Evolutionary conservation across 177 flowering plant species (phyloP).

Genomic region (Vitis hybrid): DNA sequence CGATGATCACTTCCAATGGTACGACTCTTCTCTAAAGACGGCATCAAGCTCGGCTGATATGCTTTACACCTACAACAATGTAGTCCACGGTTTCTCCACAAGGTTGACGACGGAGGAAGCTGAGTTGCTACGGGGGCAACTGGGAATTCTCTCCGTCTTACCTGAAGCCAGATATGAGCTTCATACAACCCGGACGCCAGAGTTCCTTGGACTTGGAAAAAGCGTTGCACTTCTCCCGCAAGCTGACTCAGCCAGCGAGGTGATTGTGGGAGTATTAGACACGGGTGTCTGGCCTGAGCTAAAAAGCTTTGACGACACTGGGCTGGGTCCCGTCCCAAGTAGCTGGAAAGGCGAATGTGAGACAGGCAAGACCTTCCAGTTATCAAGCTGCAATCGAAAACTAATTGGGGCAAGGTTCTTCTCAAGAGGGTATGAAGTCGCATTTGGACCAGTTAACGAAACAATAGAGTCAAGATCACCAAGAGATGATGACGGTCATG

Average conservation of each 20-base stretch:
- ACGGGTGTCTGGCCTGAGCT: conserved; percentile 71
- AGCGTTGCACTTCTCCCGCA: conserved; percentile 31
- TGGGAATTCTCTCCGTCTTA: conserved; percentile 52
- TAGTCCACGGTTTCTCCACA: conserved; percentile 73
- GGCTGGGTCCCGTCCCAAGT: conserved; percentile 46
- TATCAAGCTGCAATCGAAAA: conserved; percentile 49
- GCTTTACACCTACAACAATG: conserved; percentile 55
- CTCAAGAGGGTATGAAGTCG: conserved; percentile 49
- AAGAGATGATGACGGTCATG: conserved; percentile 74
- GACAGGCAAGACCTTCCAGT: conserved; percentile 32
- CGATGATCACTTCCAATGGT: conserved; percentile 53
- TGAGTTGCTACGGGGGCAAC: conserved; percentile 21
- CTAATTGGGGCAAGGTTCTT: conserved; percentile 61
- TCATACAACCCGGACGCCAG: conserved; percentile 73
- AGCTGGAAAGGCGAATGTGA: conserved; percentile 62
- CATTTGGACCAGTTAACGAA: conserved; percentile 48
- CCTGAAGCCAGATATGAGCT: conserved; percentile 57
- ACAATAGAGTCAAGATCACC: conserved; percentile 50
- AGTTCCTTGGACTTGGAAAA: conserved; percentile 58
- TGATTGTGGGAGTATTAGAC: conserved; percentile 55
- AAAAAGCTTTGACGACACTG: conserved; percentile 48
- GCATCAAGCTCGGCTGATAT: conserved; percentile 54
- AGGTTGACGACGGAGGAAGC: conserved; percentile 56
- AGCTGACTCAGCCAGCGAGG: conserved; percentile 38
- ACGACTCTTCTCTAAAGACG: conserved; percentile 50